These are phyloP conservation scores for Xylaria sp. DNA, from an alignment of 2,329 filamentous ascomycete genomes.

Conservation along the genomic window DNA sequence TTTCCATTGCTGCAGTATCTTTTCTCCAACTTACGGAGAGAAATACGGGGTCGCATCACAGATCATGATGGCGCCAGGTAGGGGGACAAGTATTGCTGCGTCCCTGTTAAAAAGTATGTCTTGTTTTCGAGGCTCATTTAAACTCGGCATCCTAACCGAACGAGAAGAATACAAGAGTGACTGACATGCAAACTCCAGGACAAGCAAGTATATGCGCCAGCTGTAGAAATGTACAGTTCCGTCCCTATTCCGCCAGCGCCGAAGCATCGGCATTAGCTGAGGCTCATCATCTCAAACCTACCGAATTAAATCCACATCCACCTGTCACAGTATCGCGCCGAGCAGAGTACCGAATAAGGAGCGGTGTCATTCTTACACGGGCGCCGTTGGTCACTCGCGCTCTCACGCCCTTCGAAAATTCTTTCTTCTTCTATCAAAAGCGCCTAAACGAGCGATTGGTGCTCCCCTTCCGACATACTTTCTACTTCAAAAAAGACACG, in stretches of 20 bases:
- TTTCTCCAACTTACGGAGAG: slow-evolving; percentile 33
- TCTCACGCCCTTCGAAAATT: slow-evolving; percentile 87
- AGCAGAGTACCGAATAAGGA: slow-evolving; percentile 62
- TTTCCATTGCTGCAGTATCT: slow-evolving; percentile 34
- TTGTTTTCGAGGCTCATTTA: not conserved
- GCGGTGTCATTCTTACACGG: slow-evolving; percentile 85
- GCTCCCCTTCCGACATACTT: slow-evolving; percentile 86
- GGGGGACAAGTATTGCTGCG: slow-evolving; percentile 63
- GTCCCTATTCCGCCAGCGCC: slow-evolving; percentile 51
- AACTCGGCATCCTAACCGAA: not conserved
- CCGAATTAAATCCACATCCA: slow-evolving; percentile 49
- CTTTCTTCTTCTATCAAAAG: slow-evolving; percentile 97
- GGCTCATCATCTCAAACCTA: slow-evolving; percentile 51
- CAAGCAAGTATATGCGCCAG: slow-evolving; percentile 53
- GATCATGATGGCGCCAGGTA: slow-evolving; percentile 67
- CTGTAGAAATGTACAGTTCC: slow-evolving; percentile 47
- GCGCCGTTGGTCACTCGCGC: slow-evolving; percentile 87
- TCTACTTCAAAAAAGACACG: slow-evolving; percentile 95
- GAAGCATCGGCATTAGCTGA: slow-evolving; percentile 53
- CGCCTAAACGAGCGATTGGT: slow-evolving; percentile 93
- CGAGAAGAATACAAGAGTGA: not conserved
- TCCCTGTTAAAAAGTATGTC: slow-evolving; percentile 63
- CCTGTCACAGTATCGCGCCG: slow-evolving; percentile 45
- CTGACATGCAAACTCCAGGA: slow-evolving; percentile 39
- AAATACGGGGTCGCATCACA: slow-evolving; percentile 31